Evolutionary conservation across 768 basidiomycete genomes (phyloP).

Genomic region (Auriscalpium vulgare): DNA sequence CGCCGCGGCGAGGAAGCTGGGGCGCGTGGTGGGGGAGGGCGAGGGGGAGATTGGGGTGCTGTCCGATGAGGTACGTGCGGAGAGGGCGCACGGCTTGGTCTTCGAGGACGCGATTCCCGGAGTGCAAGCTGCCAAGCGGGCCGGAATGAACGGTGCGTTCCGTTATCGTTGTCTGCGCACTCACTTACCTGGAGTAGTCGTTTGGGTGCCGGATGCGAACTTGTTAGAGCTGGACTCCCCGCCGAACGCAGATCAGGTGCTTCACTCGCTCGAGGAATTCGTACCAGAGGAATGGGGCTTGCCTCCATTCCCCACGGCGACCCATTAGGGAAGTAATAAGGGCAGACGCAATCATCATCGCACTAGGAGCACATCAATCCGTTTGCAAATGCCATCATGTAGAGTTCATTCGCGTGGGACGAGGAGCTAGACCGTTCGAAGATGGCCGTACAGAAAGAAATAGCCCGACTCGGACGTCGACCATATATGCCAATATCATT

Average conservation of each 20-base stretch:
- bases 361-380: too few relatives aligned
- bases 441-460: too few relatives aligned
- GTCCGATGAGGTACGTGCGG: slow-evolving; percentile 30
- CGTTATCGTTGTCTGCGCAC: not conserved
- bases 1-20: slow-evolving; percentile 52
- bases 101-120: slow-evolving; percentile 80
- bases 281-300: slow-evolving; percentile 80
- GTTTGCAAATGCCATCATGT: too few relatives aligned
- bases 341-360: too few relatives aligned
- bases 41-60: slow-evolving; percentile 27
- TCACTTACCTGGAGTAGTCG: slow-evolving; percentile 37
- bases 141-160: slow-evolving; percentile 74
- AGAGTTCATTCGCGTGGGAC: too few relatives aligned
- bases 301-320: slow-evolving; percentile 44
- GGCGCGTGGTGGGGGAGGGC: slow-evolving; percentile 49
- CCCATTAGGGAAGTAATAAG: not conserved
- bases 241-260: slow-evolving; percentile 36
- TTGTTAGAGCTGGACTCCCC: slow-evolving; percentile 45
- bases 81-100: slow-evolving; percentile 60
- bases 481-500: too few relatives aligned
- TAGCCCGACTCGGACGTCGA: too few relatives aligned
- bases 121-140: slow-evolving; percentile 71
- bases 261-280: slow-evolving; percentile 63
- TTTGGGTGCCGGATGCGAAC: slow-evolving; percentile 80
- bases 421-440: too few relatives aligned